phyloP scores from a whole-genome alignment of 306 rosid species.

The Cucurbita pepo region DNA sequence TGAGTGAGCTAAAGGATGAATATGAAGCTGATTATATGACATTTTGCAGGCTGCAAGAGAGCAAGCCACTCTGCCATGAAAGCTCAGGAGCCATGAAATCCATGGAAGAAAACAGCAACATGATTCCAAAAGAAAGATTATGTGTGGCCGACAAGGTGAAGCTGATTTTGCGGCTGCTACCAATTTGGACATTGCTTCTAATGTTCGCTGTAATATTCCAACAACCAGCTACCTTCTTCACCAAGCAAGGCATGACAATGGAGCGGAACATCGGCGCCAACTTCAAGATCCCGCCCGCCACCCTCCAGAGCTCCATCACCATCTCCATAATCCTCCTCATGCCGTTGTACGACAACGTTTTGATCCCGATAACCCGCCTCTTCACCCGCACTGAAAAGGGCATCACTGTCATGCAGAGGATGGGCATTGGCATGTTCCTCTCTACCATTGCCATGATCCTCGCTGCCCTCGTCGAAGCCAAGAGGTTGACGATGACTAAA shows the following conservation, averaged over 20 bases:
- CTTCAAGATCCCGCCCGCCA: conserved; percentile 89
- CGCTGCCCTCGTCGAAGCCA: conserved; percentile 67
- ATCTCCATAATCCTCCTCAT: conserved; percentile 62
- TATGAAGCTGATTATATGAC: neutral
- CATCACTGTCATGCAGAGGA: conserved; percentile 64
- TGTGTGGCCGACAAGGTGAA: conserved; percentile 23
- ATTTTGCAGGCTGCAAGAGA: conserved; percentile 63
- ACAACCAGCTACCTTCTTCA: conserved; percentile 75
- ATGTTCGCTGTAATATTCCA: conserved; percentile 92
- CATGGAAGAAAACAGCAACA: conserved; percentile 17
- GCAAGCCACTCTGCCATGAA: conserved; percentile 40
- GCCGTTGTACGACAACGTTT: conserved; percentile 60
- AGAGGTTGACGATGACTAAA: conserved; percentile 37
- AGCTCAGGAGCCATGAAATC: conserved; percentile 26
- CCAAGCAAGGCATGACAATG: conserved; percentile 97
- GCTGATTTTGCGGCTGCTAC: conserved; percentile 45
- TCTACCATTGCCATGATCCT: conserved; percentile 67
- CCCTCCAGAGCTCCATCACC: conserved; percentile 71
- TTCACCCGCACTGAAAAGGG: conserved; percentile 45
- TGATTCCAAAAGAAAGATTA: conserved; percentile 12
- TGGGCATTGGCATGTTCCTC: conserved; percentile 92
- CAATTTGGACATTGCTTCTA: conserved; percentile 86
- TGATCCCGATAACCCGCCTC: conserved; percentile 54
- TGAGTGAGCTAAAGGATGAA: neutral
- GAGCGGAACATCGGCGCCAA: conserved; percentile 48